Evolutionary conservation across 345 rosid genomes (phyloP), one percentile per base, ranked within the genome.

Genomic region (Pelargonium nanum): DNA sequence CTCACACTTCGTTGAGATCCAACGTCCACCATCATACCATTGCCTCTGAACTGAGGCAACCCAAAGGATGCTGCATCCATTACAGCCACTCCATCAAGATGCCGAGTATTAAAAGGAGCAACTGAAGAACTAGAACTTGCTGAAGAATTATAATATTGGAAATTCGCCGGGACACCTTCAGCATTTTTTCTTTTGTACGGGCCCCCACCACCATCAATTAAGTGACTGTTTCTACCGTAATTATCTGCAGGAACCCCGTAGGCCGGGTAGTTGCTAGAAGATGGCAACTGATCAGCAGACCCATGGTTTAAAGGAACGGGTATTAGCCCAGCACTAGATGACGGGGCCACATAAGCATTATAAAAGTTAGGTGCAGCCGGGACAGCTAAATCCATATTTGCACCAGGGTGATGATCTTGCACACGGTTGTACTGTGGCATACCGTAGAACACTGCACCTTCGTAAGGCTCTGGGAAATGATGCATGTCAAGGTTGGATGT

Each of bases 131-230:
- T 77, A 22, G 85, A 62, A 70, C 81, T 74, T 65, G 74, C 72
- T 55, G 81, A 73, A 50, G 85, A 68, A 76, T 75, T 78, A 56
- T 59, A 70, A 67, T 72, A 72, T 61, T 77, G 89, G 65, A 73
- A 71, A 79, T 68, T 62, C 65, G 76, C 87, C 0, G 76, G 78
- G 48, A 74, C 21, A 25, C 71, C 81, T 69, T 83, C 89, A 22
- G 80, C 65, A 51, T 72, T 85, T 74, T 90, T 90, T 75, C 83
- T 82, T 78, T 87, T 87, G 74, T 69, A 87, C 48, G 80, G 56
- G 40, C 79, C 83, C 70, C 84, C 81, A 24, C 71, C 71, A 54
- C 73, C 67, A 62, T 83, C 89, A 82, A 81, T 69, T 60, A 73
- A 78, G 60, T 74, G 79, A 22, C 56, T 62, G 57, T 70, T 78